These are phyloP conservation scores for Botrytis pseudocinerea DNA, from an alignment of 2,329 filamentous ascomycete genomes.

Conservation along the genomic window DNA sequence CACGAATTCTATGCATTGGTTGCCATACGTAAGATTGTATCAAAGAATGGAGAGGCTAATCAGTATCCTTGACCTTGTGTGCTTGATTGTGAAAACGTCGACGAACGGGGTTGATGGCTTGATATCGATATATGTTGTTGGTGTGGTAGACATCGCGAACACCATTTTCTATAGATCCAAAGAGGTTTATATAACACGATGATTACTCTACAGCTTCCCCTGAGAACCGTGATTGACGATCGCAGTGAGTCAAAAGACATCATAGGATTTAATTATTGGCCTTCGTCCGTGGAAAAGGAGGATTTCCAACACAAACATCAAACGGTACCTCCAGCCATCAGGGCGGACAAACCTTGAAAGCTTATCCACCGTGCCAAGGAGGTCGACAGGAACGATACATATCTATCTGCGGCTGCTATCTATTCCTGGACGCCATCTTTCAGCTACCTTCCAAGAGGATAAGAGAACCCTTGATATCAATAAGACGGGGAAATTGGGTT, in stretches of 20 bases:
- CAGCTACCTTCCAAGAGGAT: conserved; percentile 4
- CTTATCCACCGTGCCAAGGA: conserved; percentile 13
- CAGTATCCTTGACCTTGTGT: neutral
- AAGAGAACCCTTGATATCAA: neutral
- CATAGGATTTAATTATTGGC: neutral
- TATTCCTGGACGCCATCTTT: conserved; percentile 16
- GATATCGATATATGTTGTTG: neutral
- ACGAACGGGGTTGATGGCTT: neutral
- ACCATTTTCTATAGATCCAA: neutral
- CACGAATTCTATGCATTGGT: neutral
- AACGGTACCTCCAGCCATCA: neutral
- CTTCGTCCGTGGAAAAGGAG: neutral
- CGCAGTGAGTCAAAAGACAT: neutral
- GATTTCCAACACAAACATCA: neutral
- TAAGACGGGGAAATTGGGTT: neutral
- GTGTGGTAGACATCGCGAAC: neutral
- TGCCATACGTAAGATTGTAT: neutral
- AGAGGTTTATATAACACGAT: neutral
- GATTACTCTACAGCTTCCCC: neutral
- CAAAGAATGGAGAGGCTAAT: neutral
- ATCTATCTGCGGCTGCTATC: neutral
- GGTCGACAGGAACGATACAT: conserved; percentile 12
- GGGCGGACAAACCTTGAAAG: neutral
- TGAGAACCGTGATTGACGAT: neutral
- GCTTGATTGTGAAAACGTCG: neutral